These are phyloP conservation scores for Bipolaris cookei DNA, from an alignment of 2,329 filamentous ascomycete genomes.

Conservation along the genomic window DNA sequence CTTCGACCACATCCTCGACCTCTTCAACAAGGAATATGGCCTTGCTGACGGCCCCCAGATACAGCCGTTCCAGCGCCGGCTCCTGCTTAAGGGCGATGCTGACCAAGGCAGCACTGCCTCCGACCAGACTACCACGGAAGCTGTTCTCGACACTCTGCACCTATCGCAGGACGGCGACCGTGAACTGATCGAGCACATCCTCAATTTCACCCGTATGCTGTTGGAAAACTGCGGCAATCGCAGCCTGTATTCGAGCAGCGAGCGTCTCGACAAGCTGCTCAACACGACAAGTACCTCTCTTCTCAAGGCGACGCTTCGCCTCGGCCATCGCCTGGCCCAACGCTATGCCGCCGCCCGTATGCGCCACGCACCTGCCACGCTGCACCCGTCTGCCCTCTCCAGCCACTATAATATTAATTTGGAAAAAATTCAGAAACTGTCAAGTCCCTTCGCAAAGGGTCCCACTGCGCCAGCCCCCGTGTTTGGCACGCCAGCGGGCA, in stretches of 20 bases:
- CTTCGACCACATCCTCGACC: constrained; percentile 86
- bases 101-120: constrained; percentile 48
- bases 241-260: constrained; percentile 93
- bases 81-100: constrained; percentile 66
- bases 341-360: constrained; percentile 90
- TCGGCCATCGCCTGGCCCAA: constrained; percentile 86
- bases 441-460: constrained; percentile 79
- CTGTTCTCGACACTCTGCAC: constrained; percentile 60
- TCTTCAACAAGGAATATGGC: constrained; percentile 80
- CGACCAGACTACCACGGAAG: constrained; percentile 54
- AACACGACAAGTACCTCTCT: constrained; percentile 84
- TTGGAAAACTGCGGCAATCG: constrained; percentile 96
- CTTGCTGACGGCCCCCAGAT: constrained; percentile 81
- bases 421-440: constrained; percentile 83
- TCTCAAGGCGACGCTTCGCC: constrained; percentile 76
- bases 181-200: constrained; percentile 76
- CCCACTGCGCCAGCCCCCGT: constrained; percentile 56
- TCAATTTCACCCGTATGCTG: constrained; percentile 85
- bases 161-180: constrained; percentile 79
- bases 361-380: constrained; percentile 67
- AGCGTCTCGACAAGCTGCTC: constrained; percentile 84
- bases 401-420: constrained; percentile 79
- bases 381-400: constrained; percentile 75
- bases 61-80: constrained; percentile 71
- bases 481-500: constrained; percentile 64